Evolutionary conservation across 345 rosid species (phyloP), one percentile per base, ranked within the genome.

Genomic region (Cardamine occulta): DNA sequence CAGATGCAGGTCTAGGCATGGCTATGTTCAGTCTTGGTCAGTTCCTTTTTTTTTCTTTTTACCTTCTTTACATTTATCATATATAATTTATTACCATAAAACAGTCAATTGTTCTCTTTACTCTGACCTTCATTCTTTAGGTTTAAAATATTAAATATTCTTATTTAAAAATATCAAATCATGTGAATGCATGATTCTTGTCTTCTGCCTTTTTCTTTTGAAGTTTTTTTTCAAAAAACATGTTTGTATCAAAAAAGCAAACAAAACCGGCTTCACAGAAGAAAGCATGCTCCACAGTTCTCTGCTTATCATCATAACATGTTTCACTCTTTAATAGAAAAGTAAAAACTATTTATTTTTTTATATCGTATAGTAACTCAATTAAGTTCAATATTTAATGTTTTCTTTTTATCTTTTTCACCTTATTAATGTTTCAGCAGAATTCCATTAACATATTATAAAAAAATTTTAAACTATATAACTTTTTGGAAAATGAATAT

Each of bases 11-110:
- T 58, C 94, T 95, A 62, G 99, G 99, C 94, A 93, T 95, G 99
- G 99, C 99, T 70, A 95, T 95, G 99, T 95, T 95, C 90, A 95
- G 99, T 85, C 98, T 95, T 32, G 99, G 99, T 95, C 87, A 93
- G 99, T 88, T 59, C 28, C 51, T 69, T 68, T 34, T 2, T 24
- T 61, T 0, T 3, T 28, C 8, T 8, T 71, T 39, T 67, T 44
- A 23, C 31, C 47, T 54, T 55, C 28, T 74, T 68, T 69, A 2
- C 65, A 66, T 74, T 53, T 79, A 40, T 39, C 61, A 73, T 26
- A 14, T n/a, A 28, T 47, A 47, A 52, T 68, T 68, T 48, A 48
- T 28, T 53, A 44, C 70, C 54, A 53, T 69, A 69, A 53, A 62
- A 76, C 66, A 76, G 75, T 69, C 70, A 62, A 62, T 73, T 76